Evolutionary conservation across 768 basidiomycete species (phyloP).

Genomic region (Mycena metata): DNA sequence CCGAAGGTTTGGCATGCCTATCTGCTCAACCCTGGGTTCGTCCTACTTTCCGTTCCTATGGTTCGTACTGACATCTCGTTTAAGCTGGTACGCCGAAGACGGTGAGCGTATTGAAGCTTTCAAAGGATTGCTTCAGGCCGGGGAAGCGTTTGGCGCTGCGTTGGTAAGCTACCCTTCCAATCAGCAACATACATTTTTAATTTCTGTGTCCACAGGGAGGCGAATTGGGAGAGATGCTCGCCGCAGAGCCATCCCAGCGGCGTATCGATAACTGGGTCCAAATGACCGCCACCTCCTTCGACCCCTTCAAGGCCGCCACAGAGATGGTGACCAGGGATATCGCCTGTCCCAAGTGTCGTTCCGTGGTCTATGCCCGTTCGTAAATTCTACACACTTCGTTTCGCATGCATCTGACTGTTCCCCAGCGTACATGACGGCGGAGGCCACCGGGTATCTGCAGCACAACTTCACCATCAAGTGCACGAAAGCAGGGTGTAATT

Average conservation of each 20-base stretch:
- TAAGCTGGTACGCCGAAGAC: constrained; percentile 54
- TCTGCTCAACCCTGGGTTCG: constrained; percentile 45
- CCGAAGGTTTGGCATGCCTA: constrained; percentile 54
- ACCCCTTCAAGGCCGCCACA: constrained; percentile 34
- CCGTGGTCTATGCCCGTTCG: constrained; percentile 45
- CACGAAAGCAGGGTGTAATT: constrained; percentile 46
- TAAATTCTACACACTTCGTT: background rate
- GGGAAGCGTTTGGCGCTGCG: constrained; percentile 28
- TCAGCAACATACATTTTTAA: background rate
- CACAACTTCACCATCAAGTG: constrained; percentile 55
- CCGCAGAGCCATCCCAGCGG: constrained; percentile 21
- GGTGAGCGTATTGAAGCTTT: constrained; percentile 40
- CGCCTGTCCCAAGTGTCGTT: constrained; percentile 47
- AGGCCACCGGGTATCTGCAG: constrained; percentile 64
- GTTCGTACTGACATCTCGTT: background rate
- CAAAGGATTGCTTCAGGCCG: constrained; percentile 41
- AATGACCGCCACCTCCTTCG: constrained; percentile 39
- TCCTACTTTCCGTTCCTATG: constrained; percentile 7
- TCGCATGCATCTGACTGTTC: background rate
- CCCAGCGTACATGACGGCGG: constrained; percentile 55
- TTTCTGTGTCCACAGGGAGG: constrained; percentile 4
- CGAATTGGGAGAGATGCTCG: constrained; percentile 15
- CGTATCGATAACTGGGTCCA: constrained; percentile 39
- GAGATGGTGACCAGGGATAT: constrained; percentile 38
- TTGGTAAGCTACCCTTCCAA: constrained; percentile 35